Conservation (phyloP, 257 asterid genomes). For the Cruciata laevipes region DNA sequence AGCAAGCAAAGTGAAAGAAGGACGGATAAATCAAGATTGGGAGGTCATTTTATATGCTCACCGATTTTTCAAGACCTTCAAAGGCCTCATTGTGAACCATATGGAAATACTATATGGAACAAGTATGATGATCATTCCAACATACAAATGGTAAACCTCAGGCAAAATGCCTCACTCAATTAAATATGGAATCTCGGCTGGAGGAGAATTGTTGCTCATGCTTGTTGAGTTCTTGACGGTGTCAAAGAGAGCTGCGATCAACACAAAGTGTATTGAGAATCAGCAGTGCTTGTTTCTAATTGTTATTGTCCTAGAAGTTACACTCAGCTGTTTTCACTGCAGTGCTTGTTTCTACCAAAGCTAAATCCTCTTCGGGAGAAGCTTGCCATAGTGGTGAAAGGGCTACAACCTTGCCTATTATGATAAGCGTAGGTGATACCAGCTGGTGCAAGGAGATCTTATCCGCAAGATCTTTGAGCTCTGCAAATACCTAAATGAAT, state of each 20-base stretch:
- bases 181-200: neutral
- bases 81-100: slow-evolving; percentile 53
- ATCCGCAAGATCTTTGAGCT: slow-evolving; percentile 59
- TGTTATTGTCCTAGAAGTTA: neutral
- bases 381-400: slow-evolving; percentile 77
- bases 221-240: neutral
- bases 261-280: neutral
- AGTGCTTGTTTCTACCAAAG: slow-evolving; percentile 37
- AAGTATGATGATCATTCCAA: no score
- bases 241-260: neutral
- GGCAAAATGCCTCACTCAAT: no score
- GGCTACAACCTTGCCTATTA: slow-evolving; percentile 77
- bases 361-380: slow-evolving; percentile 26
- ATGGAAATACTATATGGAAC: no score
- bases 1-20: slow-evolving; percentile 18
- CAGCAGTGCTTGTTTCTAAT: neutral
- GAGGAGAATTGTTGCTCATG: neutral
- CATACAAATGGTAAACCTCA: no score
- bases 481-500: slow-evolving; percentile 55
- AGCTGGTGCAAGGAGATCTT: slow-evolving; percentile 49
- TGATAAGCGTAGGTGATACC: slow-evolving; percentile 69
- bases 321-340: slow-evolving; percentile 1
- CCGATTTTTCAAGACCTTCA: slow-evolving; percentile 33
- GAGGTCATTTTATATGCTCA: slow-evolving; percentile 34
- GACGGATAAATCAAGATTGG: neutral